Conservation (phyloP, 2,329 filamentous ascomycete genomes). For the Exophiala mesophila region DNA sequence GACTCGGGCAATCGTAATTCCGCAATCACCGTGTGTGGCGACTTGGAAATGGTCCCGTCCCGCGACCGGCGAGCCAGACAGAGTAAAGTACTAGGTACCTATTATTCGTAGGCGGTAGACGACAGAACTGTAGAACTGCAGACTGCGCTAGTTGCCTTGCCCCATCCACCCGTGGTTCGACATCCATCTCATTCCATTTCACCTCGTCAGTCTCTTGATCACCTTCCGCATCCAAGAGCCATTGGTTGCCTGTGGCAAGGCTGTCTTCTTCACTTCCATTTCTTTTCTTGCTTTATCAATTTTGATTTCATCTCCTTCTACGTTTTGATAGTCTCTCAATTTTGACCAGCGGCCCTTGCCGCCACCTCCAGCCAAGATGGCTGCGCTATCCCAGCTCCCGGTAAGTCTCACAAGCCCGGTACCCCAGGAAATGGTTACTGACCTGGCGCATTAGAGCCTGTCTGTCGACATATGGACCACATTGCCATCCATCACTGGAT, state of each 20-base stretch:
- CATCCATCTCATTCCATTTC: background rate
- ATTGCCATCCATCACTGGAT: slow-evolving; percentile 18
- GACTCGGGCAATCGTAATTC: too few relatives aligned
- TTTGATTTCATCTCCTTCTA: background rate
- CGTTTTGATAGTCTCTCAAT: background rate
- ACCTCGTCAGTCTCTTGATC: background rate
- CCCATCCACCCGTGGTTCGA: too few relatives aligned
- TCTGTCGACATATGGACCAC: slow-evolving; percentile 23
- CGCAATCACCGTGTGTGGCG: too few relatives aligned
- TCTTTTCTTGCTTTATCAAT: background rate
- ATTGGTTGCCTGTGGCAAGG: slow-evolving; percentile 2
- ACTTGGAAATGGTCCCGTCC: too few relatives aligned
- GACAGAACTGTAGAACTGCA: too few relatives aligned
- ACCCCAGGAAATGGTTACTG: background rate
- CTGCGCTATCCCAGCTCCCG: background rate
- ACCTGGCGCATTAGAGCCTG: slow-evolving; percentile 13
- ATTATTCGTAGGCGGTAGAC: too few relatives aligned
- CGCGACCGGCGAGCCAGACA: too few relatives aligned
- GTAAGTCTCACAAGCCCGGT: background rate
- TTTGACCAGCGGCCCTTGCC: background rate
- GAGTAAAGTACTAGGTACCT: too few relatives aligned
- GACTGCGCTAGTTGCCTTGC: too few relatives aligned
- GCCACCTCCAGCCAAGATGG: background rate
- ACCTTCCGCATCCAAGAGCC: background rate
- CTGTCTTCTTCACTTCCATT: background rate